Evolutionary conservation across 257 asterid species (phyloP).

Genomic region (Striga asiatica): DNA sequence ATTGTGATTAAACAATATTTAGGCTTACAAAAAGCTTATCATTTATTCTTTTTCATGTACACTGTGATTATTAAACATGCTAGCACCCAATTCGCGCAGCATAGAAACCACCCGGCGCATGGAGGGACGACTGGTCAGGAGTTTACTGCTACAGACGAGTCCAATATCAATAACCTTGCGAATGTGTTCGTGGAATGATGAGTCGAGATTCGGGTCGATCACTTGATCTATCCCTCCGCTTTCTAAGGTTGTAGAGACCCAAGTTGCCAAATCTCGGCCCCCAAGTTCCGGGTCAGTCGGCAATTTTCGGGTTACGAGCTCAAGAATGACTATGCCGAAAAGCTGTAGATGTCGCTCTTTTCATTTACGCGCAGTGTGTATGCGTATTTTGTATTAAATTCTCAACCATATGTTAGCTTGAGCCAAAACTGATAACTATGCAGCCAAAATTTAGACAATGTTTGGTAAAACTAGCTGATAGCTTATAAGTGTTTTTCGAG

Average conservation of each 20-base stretch:
- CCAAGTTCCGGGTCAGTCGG: slow-evolving; percentile 39
- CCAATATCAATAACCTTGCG: slow-evolving; percentile 42
- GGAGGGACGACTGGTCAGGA: slow-evolving; percentile 63
- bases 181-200: slow-evolving; percentile 28
- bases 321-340: slow-evolving; percentile 60
- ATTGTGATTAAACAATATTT: too few relatives aligned
- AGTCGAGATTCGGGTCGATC: slow-evolving; percentile 38
- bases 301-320: slow-evolving; percentile 51
- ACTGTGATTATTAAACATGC: slow-evolving; percentile 14
- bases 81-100: slow-evolving; percentile 38
- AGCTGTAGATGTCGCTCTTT: slow-evolving; percentile 74
- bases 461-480: too few relatives aligned
- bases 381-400: slow-evolving; percentile 43
- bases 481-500: too few relatives aligned
- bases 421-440: neutral
- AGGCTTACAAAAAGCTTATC: slow-evolving; percentile 17
- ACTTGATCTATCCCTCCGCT: slow-evolving; percentile 32
- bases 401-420: neutral
- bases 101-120: slow-evolving; percentile 61
- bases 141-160: slow-evolving; percentile 36
- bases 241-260: slow-evolving; percentile 35
- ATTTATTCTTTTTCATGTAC: slow-evolving; percentile 12
- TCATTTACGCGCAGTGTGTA: slow-evolving; percentile 66
- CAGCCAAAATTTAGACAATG: neutral
- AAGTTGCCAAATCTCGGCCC: slow-evolving; percentile 41